These are phyloP conservation scores for Coniella vitis DNA, from an alignment of 2,329 filamentous ascomycete species.

Conservation along the genomic window DNA sequence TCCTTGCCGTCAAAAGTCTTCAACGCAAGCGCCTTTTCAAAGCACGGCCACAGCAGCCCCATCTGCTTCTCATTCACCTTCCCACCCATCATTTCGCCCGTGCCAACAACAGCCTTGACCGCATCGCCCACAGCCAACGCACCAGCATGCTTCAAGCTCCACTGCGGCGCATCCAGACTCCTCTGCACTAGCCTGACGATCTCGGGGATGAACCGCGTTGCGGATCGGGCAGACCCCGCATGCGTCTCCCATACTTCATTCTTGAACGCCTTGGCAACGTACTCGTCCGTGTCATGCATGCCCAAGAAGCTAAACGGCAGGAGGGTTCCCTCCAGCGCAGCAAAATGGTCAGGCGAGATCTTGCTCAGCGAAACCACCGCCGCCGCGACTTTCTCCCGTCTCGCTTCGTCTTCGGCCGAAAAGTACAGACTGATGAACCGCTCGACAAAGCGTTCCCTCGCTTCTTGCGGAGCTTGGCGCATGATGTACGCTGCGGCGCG, in stretches of 20 bases:
- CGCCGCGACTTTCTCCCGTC: slow-evolving; percentile 71
- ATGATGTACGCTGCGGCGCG: slow-evolving; percentile 80
- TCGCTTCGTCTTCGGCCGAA: slow-evolving; percentile 66
- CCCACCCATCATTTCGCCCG: slow-evolving; percentile 44
- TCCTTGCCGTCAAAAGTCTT: slow-evolving; percentile 96
- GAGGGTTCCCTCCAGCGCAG: slow-evolving; percentile 63
- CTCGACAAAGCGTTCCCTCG: slow-evolving; percentile 44
- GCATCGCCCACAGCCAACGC: slow-evolving; percentile 74
- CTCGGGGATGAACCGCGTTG: slow-evolving; percentile 77
- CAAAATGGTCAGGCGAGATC: slow-evolving; percentile 83
- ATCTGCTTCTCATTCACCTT: slow-evolving; percentile 56
- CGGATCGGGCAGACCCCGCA: slow-evolving; percentile 75
- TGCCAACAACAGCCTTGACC: slow-evolving; percentile 56
- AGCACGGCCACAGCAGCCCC: slow-evolving; percentile 67
- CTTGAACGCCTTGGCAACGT: slow-evolving; percentile 71
- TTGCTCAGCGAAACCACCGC: slow-evolving; percentile 79
- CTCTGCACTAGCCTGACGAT: slow-evolving; percentile 63
- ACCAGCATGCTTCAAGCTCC: slow-evolving; percentile 84
- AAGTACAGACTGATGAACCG: slow-evolving; percentile 68
- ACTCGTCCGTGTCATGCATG: slow-evolving; percentile 76
- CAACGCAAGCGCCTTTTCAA: slow-evolving; percentile 74
- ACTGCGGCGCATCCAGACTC: slow-evolving; percentile 72
- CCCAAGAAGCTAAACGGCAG: slow-evolving; percentile 85
- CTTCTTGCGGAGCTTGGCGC: slow-evolving; percentile 44
- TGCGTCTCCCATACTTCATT: slow-evolving; percentile 80